Evolutionary conservation across 139 green algal species (phyloP).

Genomic region (Coelastrella sp.): DNA sequence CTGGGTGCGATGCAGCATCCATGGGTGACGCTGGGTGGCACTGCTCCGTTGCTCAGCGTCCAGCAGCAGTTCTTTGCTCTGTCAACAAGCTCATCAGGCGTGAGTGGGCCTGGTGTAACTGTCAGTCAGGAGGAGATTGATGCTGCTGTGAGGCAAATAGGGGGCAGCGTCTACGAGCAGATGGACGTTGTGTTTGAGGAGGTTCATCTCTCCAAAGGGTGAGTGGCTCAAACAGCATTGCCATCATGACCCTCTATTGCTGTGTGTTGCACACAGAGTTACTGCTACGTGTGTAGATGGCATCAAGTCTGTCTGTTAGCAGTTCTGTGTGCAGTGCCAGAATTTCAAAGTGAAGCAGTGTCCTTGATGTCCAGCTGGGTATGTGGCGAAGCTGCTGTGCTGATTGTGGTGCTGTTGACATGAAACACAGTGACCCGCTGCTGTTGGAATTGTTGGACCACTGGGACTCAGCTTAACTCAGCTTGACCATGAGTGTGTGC

Average conservation of each 20-base stretch:
- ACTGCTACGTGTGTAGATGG: too few relatives aligned
- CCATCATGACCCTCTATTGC: too few relatives aligned
- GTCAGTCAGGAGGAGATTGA: slow-evolving; percentile 44
- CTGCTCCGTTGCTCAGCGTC: slow-evolving; percentile 39
- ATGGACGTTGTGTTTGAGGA: slow-evolving; percentile 48
- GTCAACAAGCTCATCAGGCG: not conserved
- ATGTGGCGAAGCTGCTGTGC: too few relatives aligned
- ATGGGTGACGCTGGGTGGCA: slow-evolving; percentile 54
- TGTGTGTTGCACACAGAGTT: too few relatives aligned
- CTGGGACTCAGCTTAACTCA: not conserved
- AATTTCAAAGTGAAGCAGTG: too few relatives aligned
- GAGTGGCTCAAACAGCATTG: too few relatives aligned
- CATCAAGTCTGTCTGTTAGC: too few relatives aligned
- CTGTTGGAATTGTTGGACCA: not conserved
- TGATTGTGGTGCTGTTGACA: too few relatives aligned
- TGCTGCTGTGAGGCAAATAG: slow-evolving; percentile 34
- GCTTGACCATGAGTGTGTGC: not conserved
- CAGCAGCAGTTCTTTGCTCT: not conserved
- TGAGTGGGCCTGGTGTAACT: not conserved
- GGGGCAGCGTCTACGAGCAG: slow-evolving; percentile 1
- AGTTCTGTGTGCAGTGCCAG: too few relatives aligned
- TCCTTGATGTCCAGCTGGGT: too few relatives aligned
- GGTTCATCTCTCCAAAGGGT: slow-evolving; percentile 13
- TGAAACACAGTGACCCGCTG: not conserved
- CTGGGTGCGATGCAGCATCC: slow-evolving; percentile 44